Evolutionary conservation across 2,329 filamentous ascomycete species (phyloP).

Genomic region (Rhynchosporium graminicola): DNA sequence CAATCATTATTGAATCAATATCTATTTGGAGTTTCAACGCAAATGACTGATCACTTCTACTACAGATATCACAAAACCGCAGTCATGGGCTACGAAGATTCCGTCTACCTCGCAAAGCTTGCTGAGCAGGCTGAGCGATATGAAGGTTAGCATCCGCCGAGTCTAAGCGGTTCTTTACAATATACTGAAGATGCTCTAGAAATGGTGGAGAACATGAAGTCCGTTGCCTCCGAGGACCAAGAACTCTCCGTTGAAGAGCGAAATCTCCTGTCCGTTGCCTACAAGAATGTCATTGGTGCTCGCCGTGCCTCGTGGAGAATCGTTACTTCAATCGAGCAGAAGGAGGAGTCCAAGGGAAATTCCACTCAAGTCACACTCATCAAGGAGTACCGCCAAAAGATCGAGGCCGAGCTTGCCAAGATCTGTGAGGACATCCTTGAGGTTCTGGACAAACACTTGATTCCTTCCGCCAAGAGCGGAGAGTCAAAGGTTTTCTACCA

Average conservation of each 20-base stretch:
- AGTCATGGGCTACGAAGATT: slow-evolving; percentile 99
- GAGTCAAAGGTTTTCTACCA: slow-evolving; percentile 99
- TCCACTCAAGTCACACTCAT: slow-evolving; percentile 86
- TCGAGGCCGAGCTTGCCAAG: slow-evolving; percentile 93
- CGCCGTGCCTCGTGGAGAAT: slow-evolving; percentile 98
- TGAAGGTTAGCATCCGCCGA: slow-evolving; percentile 69
- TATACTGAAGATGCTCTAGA: slow-evolving; percentile 56
- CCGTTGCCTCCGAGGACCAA: slow-evolving; percentile 83
- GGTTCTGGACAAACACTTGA: slow-evolving; percentile 90
- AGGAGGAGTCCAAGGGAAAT: slow-evolving; percentile 99
- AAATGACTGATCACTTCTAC: slow-evolving; percentile 14
- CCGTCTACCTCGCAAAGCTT: slow-evolving; percentile 99
- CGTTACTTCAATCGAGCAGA: slow-evolving; percentile 97
- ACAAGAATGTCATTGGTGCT: slow-evolving; percentile 98
- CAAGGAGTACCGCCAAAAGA: slow-evolving; percentile 99
- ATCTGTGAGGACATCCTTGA: slow-evolving; percentile 98
- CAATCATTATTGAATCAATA: not conserved
- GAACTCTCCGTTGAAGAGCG: slow-evolving; percentile 91
- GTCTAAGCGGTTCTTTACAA: slow-evolving; percentile 27
- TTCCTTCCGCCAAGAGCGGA: slow-evolving; percentile 89
- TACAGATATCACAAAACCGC: slow-evolving; percentile 41
- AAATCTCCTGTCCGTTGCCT: slow-evolving; percentile 95
- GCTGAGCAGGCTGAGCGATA: slow-evolving; percentile 99
- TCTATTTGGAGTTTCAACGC: not conserved
- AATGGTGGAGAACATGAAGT: slow-evolving; percentile 99